These are phyloP conservation scores for Endoconidiophora polonica DNA, from an alignment of 2,329 filamentous ascomycete species.

Conservation along the genomic window DNA sequence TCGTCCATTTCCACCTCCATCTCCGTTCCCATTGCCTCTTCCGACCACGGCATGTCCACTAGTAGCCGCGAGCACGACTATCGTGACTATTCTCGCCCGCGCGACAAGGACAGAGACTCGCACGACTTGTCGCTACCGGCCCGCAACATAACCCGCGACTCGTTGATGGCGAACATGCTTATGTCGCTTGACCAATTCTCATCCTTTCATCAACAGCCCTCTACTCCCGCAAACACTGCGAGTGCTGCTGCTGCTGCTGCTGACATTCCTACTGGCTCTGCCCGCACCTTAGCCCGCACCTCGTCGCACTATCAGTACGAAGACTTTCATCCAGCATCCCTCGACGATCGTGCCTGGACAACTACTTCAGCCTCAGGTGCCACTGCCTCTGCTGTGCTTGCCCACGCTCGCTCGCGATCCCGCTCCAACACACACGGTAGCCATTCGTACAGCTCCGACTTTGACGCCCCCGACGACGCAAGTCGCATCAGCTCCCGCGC, in stretches of 20 bases:
- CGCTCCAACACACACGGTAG: conserved; percentile 23
- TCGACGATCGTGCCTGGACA: conserved; percentile 14
- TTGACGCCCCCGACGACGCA: conserved; percentile 37
- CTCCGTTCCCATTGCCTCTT: not conserved
- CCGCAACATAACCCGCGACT: conserved; percentile 65
- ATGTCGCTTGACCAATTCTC: conserved; percentile 71
- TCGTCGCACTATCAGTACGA: conserved; percentile 6
- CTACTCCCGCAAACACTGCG: conserved; percentile 14
- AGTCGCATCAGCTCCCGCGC: conserved; percentile 36
- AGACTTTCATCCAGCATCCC: conserved; percentile 1
- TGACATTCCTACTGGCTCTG: conserved; percentile 15
- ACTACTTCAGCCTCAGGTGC: conserved; percentile 6
- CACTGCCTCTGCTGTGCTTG: conserved; percentile 5
- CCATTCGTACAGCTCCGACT: conserved; percentile 46
- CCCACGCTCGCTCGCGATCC: conserved; percentile 8
- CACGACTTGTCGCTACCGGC: conserved; percentile 75
- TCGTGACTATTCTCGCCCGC: conserved; percentile 11
- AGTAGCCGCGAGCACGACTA: conserved; percentile 19
- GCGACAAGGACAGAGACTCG: conserved; percentile 33
- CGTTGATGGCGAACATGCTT: conserved; percentile 90
- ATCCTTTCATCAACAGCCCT: conserved; percentile 28
- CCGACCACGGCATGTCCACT: conserved; percentile 19
- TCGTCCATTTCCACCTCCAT: not conserved
- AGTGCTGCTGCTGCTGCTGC: not conserved
- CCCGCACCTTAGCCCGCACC: conserved; percentile 13